Base-by-base conservation (phyloP, 164 flowering plant genomes). In the Berberis thunbergii region DNA sequence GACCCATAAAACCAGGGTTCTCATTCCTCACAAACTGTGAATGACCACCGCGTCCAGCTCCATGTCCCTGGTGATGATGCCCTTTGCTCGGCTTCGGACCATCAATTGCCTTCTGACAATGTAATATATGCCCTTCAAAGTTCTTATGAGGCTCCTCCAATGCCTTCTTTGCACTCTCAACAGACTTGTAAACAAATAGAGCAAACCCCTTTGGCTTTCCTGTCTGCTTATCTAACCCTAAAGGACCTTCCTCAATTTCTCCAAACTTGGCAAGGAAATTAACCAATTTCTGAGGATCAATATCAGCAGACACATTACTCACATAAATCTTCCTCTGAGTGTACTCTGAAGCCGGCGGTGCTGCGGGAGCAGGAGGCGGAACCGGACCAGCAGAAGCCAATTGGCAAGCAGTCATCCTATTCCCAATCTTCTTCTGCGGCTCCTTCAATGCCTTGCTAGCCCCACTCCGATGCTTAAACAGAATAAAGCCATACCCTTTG, bases 371-470 rank as follows among this genome's bases (percentile, higher is more conserved):
- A 7, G 8, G 45, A 41, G 43, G 49, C 3, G 64, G 49, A 4
- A 62, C 65, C 3, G 82, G 78, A 9, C 82, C 82, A 0, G 60
- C 56, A 0, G 84, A 70, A 0, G 84, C 79, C 1, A 81, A 60
- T 73, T 78, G 82, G 54, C 80, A 81, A 12, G 81, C 45, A 1
- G 77, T 68, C 76, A 73, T 73, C n/a, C 82, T 69, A 26, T 54
- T 66, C 4, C 81, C 84, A 39, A 81, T 70, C 85, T 70, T 79
- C 76, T 79, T 81, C 75, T 81, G 79, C 1, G 81, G 79, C 65
- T 79, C 55, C 69, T 68, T 62, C 42, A 81, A 65, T 2, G 80
- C 78, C 54, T 77, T 79, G 9, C 50, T 42, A 6, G 85, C 74
- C 6, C 72, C 81, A 6, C 54, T 62, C 1, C 81, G 68, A 2